Evolutionary conservation across 257 asterid species (phyloP), one percentile per base, ranked within the genome.

Genomic region (Scutellaria barbata): DNA sequence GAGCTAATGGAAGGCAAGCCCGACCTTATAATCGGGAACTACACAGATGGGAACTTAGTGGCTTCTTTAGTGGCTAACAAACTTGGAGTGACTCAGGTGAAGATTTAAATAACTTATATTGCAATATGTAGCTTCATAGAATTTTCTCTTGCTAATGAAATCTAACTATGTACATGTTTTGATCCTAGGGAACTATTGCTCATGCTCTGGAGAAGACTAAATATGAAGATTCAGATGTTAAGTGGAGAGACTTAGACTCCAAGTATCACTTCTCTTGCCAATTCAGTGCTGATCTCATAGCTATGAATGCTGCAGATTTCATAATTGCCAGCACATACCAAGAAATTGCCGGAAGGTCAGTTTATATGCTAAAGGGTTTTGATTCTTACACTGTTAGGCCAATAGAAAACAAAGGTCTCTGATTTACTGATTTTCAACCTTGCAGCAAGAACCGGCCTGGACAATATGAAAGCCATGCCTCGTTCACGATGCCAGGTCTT

Each of bases 311-410:
- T 53, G 86, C 98, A 51, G 96, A 92, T 80, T 92, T 89, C 77
- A 82, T 89, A 51, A 82, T 92, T 53, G 82, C 97, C 63, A 89
- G 95, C 81, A 92, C 96, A 60, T 92, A 85, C 75, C 98, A 92
- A 84, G 98, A 92, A 82, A 89, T 92, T 56, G 98, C 96, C 6
- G 98, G 98, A 82, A 92, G 95, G 98, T 92, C 35, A 67, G 87
- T 57, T 7, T 35, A 18, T 48, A 17, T 52, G 54, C 57, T 73
- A 13, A 37, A 40, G 13, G 57, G 62, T 51, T 72, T 1, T 39
- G 59, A 57, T 57, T 20, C 57, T 45, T 66, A 69, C 50, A 65
- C 35, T 71, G 14, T 55, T 35, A 58, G 63, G 37, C 22, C 13
- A 56, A 48, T 59, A 63, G 57, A 70, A 16, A 65, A 14, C n/a